phyloP scores from a whole-genome alignment of 1,284 basidiomycete genomes.

The Apiotrichum gracile region DNA sequence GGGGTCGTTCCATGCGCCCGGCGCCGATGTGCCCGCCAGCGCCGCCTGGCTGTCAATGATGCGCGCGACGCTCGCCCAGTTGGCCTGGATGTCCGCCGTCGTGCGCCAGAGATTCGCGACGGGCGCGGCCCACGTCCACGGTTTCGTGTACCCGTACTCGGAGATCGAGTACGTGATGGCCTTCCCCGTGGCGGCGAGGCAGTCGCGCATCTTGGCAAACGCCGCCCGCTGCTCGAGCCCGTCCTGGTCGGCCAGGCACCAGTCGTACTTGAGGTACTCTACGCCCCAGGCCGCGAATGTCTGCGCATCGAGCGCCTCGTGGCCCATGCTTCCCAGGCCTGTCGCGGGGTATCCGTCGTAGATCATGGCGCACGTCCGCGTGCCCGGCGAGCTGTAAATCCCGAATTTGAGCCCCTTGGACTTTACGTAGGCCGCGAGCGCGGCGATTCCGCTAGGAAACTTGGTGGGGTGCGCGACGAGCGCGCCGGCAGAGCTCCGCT shows the following conservation, averaged over 20 bases:
- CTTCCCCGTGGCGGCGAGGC: not conserved
- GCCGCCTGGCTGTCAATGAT: too few species aligned
- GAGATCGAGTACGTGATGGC: constrained; percentile 1
- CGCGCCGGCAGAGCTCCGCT: not conserved
- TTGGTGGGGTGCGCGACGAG: too few species aligned
- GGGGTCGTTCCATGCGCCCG: not conserved
- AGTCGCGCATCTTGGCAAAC: not conserved
- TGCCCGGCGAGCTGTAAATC: constrained; percentile 1
- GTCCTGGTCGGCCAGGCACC: constrained; percentile 1
- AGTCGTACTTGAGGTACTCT: constrained; percentile 5
- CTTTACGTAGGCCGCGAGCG: not conserved
- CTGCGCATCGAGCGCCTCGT: constrained; percentile 1
- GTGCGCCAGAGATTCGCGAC: constrained; percentile 1
- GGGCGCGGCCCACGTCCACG: constrained; percentile 1
- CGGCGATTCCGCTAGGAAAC: not conserved
- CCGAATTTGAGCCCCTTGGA: constrained; percentile 3
- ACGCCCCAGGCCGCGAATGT: not conserved
- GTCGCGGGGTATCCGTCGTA: not conserved
- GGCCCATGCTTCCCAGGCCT: not conserved
- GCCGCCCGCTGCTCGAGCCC: not conserved
- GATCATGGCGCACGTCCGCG: not conserved
- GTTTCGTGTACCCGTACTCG: constrained; percentile 1
- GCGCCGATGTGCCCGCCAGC: not conserved
- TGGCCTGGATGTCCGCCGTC: not conserved
- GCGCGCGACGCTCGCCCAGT: not conserved